Evolutionary conservation across 441 rosid species (phyloP), one percentile per base, ranked within the genome.

Genomic region (Erodium chrysanthum): DNA sequence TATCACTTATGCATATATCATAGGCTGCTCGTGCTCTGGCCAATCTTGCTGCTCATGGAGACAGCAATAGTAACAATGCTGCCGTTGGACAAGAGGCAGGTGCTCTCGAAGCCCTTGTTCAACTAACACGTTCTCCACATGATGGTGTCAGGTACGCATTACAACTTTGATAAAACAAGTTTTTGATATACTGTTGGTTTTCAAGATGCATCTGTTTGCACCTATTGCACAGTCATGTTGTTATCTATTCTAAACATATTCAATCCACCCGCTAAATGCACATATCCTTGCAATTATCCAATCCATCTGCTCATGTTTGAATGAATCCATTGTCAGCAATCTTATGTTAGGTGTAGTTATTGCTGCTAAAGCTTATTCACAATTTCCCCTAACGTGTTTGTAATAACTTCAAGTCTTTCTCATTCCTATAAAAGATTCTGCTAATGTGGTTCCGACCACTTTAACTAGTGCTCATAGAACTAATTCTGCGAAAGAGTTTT

Each of bases 21-120:
- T 77, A 93, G 98, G 97, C 98, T 84, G 97, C 98, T 72, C 97
- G 97, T 40, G 97, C 96, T 25, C 83, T 93, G 74, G 97, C 97
- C 73, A 93, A 93, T 73, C 79, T 91, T 81, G 98, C 98, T 82
- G 97, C 98, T 82, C 98, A 93, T 78, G 96, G 98, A 75, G 98
- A 89, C 76, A 93, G 93, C 79, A 93, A 93, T 69, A 85, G 81
- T 59, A 91, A 91, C 66, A 91, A 93, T 81, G 87, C 97, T 74
- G 96, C 96, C 15, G 96, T 93, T 76, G 98, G 98, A 73, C 89
- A 85, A 83, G 98, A 93, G 78, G 84, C 81, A 67, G 97, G 97
- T 71, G 97, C 97, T 68, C 87, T 93, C 18, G 96, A 93, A 82
- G 96, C 97, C 52, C 89, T 93, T 68, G 96, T 93, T 72, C 93